phyloP scores from a whole-genome alignment of 331 rosid genomes.

The Ulmus americana region DNA sequence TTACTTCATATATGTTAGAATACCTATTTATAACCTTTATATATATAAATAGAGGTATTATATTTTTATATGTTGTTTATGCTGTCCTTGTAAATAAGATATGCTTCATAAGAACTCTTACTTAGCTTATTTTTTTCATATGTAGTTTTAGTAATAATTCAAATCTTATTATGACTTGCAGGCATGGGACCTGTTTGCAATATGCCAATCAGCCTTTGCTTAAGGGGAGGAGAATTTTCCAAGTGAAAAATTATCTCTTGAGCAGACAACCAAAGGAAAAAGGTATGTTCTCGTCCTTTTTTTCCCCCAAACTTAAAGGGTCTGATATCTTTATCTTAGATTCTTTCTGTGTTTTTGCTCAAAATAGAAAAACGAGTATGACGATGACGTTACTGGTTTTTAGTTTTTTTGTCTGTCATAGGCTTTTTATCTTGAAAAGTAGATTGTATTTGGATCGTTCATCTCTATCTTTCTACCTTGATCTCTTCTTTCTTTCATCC shows the following conservation, averaged over 20 bases:
- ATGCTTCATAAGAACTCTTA: not conserved
- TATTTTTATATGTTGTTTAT: not conserved
- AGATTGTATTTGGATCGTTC: no score
- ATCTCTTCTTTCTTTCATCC: no score
- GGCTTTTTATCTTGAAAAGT: no score
- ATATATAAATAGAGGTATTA: not conserved
- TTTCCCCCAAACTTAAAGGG: slow-evolving; percentile 42
- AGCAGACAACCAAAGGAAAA: slow-evolving; percentile 34
- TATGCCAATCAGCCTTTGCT: slow-evolving; percentile 45
- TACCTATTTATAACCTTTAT: not conserved
- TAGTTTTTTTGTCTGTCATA: not conserved
- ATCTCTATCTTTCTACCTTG: no score
- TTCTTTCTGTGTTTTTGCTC: not conserved
- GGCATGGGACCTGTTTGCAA: slow-evolving; percentile 44
- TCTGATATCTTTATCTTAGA: slow-evolving; percentile 11
- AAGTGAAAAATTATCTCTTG: slow-evolving; percentile 45
- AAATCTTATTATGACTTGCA: slow-evolving; percentile 25
- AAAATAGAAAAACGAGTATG: not conserved
- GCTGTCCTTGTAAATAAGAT: not conserved
- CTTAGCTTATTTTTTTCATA: not conserved
- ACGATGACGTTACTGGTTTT: not conserved
- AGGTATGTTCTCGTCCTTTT: slow-evolving; percentile 34
- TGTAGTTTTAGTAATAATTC: not conserved
- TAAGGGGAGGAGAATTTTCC: slow-evolving; percentile 44
- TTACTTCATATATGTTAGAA: not conserved